Evolutionary conservation across 768 basidiomycete species (phyloP), one percentile per base, ranked within the genome.

Genomic region (Collybia nuda): DNA sequence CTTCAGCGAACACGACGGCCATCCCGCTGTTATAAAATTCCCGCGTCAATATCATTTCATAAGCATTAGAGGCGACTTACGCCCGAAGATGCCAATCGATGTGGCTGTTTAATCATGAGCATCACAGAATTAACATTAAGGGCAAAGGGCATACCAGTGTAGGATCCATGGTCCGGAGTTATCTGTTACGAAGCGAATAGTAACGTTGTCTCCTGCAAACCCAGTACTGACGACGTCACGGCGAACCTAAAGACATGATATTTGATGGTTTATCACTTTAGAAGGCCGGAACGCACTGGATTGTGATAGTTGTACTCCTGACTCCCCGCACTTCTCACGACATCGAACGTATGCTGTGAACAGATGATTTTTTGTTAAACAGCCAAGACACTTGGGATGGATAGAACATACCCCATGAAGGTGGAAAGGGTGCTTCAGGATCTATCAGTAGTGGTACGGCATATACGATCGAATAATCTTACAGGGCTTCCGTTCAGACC

Each of bases 161-260:
- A 79, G 60, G 52, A 80, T 68, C 77, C 81, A 85, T 6, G 81
- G 80, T 3, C 86, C 88, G 2, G 85, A 65, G 63, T 88, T 88
- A 58, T 90, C 80, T 0, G 86, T 85, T 24, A 65, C 65, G 69
- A 86, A 88, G 5, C 86, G 78, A 39, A 90, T 69, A 0, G 79
- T 80, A 19, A 78, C 75, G 17, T 72, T 72, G 48, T 77, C 77
- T 0, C 60, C 62, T 14, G 51, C 58, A 24, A 53, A 36, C 6
- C 73, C 71, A 7, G 78, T 73, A 48, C 62, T 69, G 28, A 84
- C 76, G 2, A 81, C 81, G 61, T 88, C 85, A n/a, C 84, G 69
- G 40, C 72, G 63, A 28, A 53, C 40, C 54, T 50, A 32, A 32
- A 11, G 7, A 32, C 12, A 32, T 11, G 32, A 3, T 32, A 14